A percentile compares a stretch with the other conserved stretches of the same genome.
Evolutionary conservation across 2,329 filamentous ascomycete genomes (phyloP).

Genomic region (Didymella keratinophila): DNA sequence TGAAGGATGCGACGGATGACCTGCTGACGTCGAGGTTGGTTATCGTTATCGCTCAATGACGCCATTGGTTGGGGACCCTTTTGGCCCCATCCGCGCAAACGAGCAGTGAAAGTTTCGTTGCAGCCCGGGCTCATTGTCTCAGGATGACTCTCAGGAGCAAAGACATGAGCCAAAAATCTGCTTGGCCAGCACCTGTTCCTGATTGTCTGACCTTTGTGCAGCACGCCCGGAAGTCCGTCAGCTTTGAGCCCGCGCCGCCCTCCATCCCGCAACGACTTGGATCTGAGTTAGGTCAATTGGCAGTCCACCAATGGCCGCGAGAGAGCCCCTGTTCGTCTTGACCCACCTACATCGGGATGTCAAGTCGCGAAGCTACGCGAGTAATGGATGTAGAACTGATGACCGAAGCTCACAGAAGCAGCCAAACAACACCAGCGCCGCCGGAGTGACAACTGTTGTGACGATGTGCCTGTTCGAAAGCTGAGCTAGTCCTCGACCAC

Average conservation of each 20-base stretch:
- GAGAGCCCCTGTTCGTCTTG: neutral
- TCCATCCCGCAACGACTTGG: neutral
- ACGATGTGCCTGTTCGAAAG: neutral
- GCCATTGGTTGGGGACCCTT: conserved; percentile 30
- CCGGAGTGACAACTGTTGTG: neutral
- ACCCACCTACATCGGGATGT: conserved; percentile 5
- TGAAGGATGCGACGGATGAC: conserved; percentile 26
- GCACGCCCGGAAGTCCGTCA: conserved; percentile 13
- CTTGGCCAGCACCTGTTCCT: conserved; percentile 28
- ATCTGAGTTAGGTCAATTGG: conserved; percentile 4
- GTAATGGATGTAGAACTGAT: neutral
- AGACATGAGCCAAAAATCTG: conserved; percentile 24
- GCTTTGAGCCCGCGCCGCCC: neutral
- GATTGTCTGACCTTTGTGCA: conserved; percentile 12
- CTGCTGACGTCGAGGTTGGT: conserved; percentile 26
- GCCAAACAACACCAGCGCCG: neutral
- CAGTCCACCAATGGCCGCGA: conserved; percentile 3
- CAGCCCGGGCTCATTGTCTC: conserved; percentile 15
- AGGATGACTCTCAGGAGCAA: conserved; percentile 17
- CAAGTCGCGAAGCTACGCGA: neutral
- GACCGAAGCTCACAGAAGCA: neutral
- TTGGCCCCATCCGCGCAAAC: conserved; percentile 19
- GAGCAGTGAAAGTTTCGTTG: conserved; percentile 24
- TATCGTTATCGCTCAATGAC: conserved; percentile 39
- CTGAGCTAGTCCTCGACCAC: neutral